Evolutionary conservation across 305 asterid species (phyloP), one percentile per base, ranked within the genome.

Genomic region (Ruellia speciosa): DNA sequence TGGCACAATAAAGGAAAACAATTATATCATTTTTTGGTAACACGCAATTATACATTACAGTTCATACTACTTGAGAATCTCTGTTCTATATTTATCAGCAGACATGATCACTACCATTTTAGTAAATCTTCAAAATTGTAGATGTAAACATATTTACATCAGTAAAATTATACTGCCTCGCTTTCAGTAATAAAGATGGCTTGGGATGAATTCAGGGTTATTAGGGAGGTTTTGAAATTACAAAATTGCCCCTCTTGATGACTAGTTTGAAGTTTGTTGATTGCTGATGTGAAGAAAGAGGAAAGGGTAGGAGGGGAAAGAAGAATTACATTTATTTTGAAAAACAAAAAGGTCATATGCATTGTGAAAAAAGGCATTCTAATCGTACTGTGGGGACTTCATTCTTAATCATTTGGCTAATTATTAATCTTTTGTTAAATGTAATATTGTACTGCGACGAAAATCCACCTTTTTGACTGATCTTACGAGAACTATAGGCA

Each of bases 381-480:
- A 24, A 24, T 57, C 53, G 37, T 43, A 41, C 57, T 49, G 20
- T 63, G 68, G 63, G 67, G 55, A 63, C 62, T 39, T 12, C 72
- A 59, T 71, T 66, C 70, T 69, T 68, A 74, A 74, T 70, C 66
- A 78, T 78, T 68, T 62, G 75, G 69, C 40, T 56, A 39, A 40
- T 65, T 61, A 56, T 62, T 37, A 40, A 59, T 72, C 63, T 51
- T 67, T 48, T 68, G 54, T 52, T 63, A 18, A 62, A 41, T 24
- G 4, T 4, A 1, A 1, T 4, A 24, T 24, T 24, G 15, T 50
- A 45, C 40, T 65, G 62, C 49, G 53, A 35, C 64, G 64, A 67
- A 50, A 60, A 59, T 49, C 11, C 62, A 52, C 58, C 58, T 56
- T 18, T 61, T 72, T 46, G 67, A 62, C 49, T n/a, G 49, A 68